These are phyloP conservation scores for Poterioochromonas sp. DNA, from an alignment of 352 stramenopile species.

Conservation along the genomic window DNA sequence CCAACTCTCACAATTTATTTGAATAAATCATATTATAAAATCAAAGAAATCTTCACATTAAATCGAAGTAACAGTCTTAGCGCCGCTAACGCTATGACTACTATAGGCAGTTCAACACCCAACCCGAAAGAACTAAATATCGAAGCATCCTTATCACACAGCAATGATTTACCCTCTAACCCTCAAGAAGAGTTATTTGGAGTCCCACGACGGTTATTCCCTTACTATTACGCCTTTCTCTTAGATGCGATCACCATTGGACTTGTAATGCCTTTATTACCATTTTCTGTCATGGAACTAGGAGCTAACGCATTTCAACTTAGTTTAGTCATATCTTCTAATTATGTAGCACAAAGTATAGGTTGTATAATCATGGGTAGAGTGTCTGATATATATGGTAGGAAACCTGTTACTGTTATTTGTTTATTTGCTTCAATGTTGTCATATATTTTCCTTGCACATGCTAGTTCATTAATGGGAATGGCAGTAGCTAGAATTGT, in stretches of 20 bases:
- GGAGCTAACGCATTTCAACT: constrained; percentile 44
- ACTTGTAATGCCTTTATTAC: constrained; percentile 44
- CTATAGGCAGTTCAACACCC: too few relatives aligned
- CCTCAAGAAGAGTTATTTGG: not conserved
- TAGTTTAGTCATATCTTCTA: constrained; percentile 42
- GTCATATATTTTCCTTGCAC: constrained; percentile 42
- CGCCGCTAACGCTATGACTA: too few relatives aligned
- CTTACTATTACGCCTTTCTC: not conserved
- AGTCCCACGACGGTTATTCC: not conserved
- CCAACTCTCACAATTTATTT: too few relatives aligned
- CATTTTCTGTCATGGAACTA: constrained; percentile 47
- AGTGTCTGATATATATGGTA: constrained; percentile 42
- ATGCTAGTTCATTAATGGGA: constrained; percentile 38
- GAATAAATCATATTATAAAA: too few relatives aligned
- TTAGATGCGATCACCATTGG: constrained; percentile 17
- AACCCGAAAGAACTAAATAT: too few relatives aligned
- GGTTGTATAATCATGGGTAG: constrained; percentile 46
- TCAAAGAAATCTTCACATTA: too few relatives aligned
- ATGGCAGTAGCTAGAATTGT: constrained; percentile 42
- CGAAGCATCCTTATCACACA: too few relatives aligned
- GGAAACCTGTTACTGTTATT: constrained; percentile 41
- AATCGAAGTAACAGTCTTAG: too few relatives aligned
- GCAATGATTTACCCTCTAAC: too few relatives aligned
- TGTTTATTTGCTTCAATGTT: constrained; percentile 43
- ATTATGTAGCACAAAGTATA: constrained; percentile 45